A percentile compares a stretch with the other conserved stretches of the same genome.
These are phyloP conservation scores for Pisolithus tinctorius DNA, from an alignment of 768 basidiomycete genomes.

Conservation along the genomic window DNA sequence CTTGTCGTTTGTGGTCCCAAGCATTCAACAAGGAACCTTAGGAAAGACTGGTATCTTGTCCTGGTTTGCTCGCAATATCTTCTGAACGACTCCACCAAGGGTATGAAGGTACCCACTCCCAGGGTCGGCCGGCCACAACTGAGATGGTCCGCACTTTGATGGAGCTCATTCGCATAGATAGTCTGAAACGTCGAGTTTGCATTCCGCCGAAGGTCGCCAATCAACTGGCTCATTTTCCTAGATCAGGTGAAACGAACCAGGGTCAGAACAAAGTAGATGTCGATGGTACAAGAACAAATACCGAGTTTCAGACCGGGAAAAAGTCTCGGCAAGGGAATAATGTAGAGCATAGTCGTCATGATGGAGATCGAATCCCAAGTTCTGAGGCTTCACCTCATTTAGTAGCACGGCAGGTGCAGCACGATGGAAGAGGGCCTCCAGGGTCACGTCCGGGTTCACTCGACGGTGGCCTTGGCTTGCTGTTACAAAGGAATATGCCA, in stretches of 20 bases:
- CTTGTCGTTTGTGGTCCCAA: neutral
- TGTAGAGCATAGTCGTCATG: neutral
- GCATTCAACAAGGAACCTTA: neutral
- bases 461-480: neutral
- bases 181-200: constrained; percentile 3
- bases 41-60: neutral
- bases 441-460: neutral
- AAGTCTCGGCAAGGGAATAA: neutral
- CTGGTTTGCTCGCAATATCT: neutral
- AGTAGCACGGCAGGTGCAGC: neutral
- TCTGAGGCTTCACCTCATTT: no score
- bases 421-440: constrained; percentile 3
- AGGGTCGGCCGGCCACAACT: neutral
- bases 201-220: neutral
- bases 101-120: neutral
- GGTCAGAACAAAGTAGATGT: neutral
- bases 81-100: neutral
- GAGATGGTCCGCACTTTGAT: constrained; percentile 3
- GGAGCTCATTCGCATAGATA: constrained; percentile 5
- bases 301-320: neutral
- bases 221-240: neutral
- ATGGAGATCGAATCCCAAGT: neutral
- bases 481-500: constrained; percentile 6
- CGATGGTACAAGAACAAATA: neutral
- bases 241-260: neutral